Evolutionary conservation across 305 asterid species (phyloP).

Genomic region (Fraxinus sp.): DNA sequence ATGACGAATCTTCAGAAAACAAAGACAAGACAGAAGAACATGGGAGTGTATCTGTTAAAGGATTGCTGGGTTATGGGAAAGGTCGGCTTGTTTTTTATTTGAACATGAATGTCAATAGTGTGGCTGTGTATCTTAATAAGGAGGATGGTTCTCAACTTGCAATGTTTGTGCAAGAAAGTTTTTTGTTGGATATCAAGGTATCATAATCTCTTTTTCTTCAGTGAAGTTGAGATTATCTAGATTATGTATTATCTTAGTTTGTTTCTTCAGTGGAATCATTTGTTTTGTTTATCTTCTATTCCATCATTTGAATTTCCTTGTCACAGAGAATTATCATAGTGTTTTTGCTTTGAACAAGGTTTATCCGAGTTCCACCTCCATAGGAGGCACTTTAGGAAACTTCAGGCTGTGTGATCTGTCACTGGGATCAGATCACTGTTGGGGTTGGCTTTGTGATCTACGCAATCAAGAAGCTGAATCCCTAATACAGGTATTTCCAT

Average conservation of each 20-base stretch:
- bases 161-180: slow-evolving; percentile 95
- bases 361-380: slow-evolving; percentile 89
- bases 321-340: slow-evolving; percentile 22
- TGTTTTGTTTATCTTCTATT: slow-evolving; percentile 16
- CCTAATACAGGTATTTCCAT: slow-evolving; percentile 67
- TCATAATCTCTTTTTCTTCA: slow-evolving; percentile 3
- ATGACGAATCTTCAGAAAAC: slow-evolving; percentile 43
- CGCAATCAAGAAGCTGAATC: slow-evolving; percentile 93
- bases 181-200: slow-evolving; percentile 89
- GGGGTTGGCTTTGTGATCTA: slow-evolving; percentile 99
- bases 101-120: slow-evolving; percentile 90
- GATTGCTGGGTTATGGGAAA: slow-evolving; percentile 88
- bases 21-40: slow-evolving; percentile 65
- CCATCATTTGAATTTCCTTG: slow-evolving; percentile 17
- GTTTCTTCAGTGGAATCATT: slow-evolving; percentile 12
- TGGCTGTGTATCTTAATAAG: slow-evolving; percentile 83
- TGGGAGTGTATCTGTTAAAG: slow-evolving; percentile 62
- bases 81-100: slow-evolving; percentile 82
- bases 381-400: slow-evolving; percentile 89
- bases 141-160: slow-evolving; percentile 98
- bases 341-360: slow-evolving; percentile 54
- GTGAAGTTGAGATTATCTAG: background rate
- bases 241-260: slow-evolving; percentile 3
- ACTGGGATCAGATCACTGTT: slow-evolving; percentile 73
- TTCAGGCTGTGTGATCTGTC: slow-evolving; percentile 82